Base-by-base conservation (phyloP, 345 rosid genomes). In the Theobroma cacao region DNA sequence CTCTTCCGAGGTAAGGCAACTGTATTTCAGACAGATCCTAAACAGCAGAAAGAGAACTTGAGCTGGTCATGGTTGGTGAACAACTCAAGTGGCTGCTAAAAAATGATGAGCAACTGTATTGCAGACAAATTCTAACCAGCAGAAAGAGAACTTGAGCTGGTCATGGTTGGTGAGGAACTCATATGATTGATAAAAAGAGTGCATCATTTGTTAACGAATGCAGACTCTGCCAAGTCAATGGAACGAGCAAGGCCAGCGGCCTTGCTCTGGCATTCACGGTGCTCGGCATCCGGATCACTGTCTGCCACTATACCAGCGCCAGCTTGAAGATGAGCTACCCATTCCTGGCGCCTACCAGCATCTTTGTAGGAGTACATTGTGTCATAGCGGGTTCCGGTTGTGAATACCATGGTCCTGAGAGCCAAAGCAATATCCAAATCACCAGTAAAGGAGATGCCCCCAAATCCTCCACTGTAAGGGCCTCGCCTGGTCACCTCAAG, bases 401-500 rank as follows among this genome's bases (percentile, higher is more conserved):
- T 91, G 88, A 95, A 93, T 17, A 95, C 90, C 0, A 95, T 90
- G 1, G 99, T 95, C 79, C 98, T 84, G 2, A 93, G 91, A n/a
- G 92, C 83, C 74, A 95, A 74, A 0, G 98, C 96, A 7, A 95
- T 88, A 85, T 95, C 98, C 97, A 93, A 86, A 74, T 91, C 93
- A 0, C 99, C 97, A 0, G 86, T 82, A 77, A 91, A 95, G 17
- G 99, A 95, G 13, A 95, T 26, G 11, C 87, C 90, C 2, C 97
- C 97, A 2, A 95, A 87, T 24, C 99, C 98, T 0, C 99, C 98
- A n/a, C 97, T 91, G 78, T 91, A 95, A 2, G 98, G 98, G 59
- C 99, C 98, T 0, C 99, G 95, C 58, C 92, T 82, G 0, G 87
- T 85, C n/a, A 84, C 87, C 85, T 95, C 99, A 31, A 91, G 50